Conservation (phyloP, 202 grass and related monocot genomes). For the Musa balbisiana region DNA sequence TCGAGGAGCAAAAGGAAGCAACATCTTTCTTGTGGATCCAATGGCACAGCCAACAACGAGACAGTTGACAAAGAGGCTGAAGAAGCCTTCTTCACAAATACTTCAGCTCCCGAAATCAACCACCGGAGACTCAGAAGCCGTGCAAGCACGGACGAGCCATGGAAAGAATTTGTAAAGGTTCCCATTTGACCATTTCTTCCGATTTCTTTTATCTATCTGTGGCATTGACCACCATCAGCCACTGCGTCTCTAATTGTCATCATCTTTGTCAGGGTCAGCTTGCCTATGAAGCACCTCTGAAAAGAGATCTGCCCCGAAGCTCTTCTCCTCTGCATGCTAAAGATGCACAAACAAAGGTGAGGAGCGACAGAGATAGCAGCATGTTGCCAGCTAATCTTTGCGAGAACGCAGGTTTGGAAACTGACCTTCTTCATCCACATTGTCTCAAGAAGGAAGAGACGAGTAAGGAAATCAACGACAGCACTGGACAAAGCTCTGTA, state of each 20-base stretch:
- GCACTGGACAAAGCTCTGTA: neutral
- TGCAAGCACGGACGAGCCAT: slow-evolving; percentile 61
- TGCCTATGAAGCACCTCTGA: slow-evolving; percentile 69
- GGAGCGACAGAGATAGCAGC: neutral
- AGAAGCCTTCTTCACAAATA: slow-evolving; percentile 47
- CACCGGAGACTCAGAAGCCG: slow-evolving; percentile 56
- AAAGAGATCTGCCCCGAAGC: slow-evolving; percentile 70
- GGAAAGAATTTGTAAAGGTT: slow-evolving; percentile 91
- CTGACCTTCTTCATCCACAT: slow-evolving; percentile 1
- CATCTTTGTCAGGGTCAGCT: slow-evolving; percentile 65
- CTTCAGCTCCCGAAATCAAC: slow-evolving; percentile 46
- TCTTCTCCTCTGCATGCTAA: slow-evolving; percentile 46
- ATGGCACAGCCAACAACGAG: slow-evolving; percentile 54
- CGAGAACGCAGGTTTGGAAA: slow-evolving; percentile 23
- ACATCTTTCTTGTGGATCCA: slow-evolving; percentile 81
- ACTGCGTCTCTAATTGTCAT: slow-evolving; percentile 60
- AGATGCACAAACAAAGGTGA: slow-evolving; percentile 28
- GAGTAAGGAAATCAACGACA: neutral
- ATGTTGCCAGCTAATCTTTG: slow-evolving; percentile 47
- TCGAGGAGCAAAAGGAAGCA: slow-evolving; percentile 49
- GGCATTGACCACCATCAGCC: slow-evolving; percentile 24
- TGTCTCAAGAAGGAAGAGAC: slow-evolving; percentile 3
- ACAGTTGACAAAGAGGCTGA: slow-evolving; percentile 43
- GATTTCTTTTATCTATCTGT: slow-evolving; percentile 19
- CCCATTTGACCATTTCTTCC: slow-evolving; percentile 27